These are phyloP conservation scores for Pythium vanterpoolii DNA, from an alignment of 352 stramenopile genomes.

Conservation along the genomic window DNA sequence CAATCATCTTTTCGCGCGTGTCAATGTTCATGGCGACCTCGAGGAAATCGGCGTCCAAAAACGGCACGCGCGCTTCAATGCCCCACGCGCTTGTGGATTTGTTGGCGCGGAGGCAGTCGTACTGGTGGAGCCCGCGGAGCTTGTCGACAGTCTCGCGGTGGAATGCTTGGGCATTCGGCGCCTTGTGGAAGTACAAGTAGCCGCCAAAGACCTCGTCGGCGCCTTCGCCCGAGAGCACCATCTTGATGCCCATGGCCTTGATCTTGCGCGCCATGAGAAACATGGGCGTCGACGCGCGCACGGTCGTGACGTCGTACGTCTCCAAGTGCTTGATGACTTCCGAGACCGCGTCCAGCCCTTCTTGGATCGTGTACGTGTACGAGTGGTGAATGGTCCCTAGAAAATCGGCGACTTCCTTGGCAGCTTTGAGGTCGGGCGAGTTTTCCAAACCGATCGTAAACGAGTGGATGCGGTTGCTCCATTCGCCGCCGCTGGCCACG, in stretches of 20 bases:
- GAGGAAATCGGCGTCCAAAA: conserved; percentile 98
- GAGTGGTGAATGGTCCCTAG: conserved; percentile 98
- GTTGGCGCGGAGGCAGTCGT: conserved; percentile 98
- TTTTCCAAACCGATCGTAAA: conserved; percentile 97
- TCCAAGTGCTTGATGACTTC: conserved; percentile 98
- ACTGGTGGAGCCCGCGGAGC: conserved; percentile 95
- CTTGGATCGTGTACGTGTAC: conserved; percentile 99
- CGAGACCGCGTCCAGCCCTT: conserved; percentile 96
- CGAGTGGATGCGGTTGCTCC: conserved; percentile 95
- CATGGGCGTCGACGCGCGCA: conserved; percentile 98
- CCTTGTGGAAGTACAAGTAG: conserved; percentile 99
- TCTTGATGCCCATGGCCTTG: conserved; percentile 99
- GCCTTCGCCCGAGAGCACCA: conserved; percentile 98
- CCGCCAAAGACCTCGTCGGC: conserved; percentile 98
- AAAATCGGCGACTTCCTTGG: conserved; percentile 96
- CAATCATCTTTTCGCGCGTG: conserved; percentile 97
- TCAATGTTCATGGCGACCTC: conserved; percentile 98
- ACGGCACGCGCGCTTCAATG: conserved; percentile 97
- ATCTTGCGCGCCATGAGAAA: conserved; percentile 99
- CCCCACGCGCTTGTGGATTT: conserved; percentile 98
- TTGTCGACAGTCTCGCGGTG: conserved; percentile 95
- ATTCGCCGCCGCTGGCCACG: conserved; percentile 71
- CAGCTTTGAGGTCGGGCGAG: conserved; percentile 95
- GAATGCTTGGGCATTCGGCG: conserved; percentile 91
- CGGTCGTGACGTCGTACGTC: conserved; percentile 98